These are phyloP conservation scores for Lasiodiplodia sp. DNA, from an alignment of 2,329 filamentous ascomycete genomes.

Conservation along the genomic window DNA sequence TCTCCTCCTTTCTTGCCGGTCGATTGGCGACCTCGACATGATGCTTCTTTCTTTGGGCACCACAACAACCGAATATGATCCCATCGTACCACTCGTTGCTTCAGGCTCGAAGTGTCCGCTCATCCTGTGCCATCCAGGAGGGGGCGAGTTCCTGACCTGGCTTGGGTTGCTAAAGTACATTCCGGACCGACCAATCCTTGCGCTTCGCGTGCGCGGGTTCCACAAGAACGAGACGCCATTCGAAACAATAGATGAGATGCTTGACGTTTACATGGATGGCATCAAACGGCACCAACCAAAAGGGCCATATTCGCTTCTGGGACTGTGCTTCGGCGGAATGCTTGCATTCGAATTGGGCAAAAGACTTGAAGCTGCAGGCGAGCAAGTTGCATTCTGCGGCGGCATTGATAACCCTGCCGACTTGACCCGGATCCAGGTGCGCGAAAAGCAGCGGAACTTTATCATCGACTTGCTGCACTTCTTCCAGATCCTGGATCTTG, in stretches of 20 bases:
- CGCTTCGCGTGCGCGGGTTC: slow-evolving; percentile 28
- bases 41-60: slow-evolving; percentile 26
- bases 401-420: slow-evolving; percentile 30
- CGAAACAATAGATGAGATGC: slow-evolving; percentile 28
- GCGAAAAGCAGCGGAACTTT: slow-evolving; percentile 25
- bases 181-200: slow-evolving; percentile 18
- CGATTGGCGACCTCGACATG: slow-evolving; percentile 17
- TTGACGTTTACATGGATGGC: slow-evolving; percentile 23
- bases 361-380: slow-evolving; percentile 22
- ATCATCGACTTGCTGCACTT: slow-evolving; percentile 31
- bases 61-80: slow-evolving; percentile 23
- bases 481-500: slow-evolving; percentile 27
- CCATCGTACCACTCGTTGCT: slow-evolving; percentile 26
- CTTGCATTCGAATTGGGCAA: slow-evolving; percentile 29
- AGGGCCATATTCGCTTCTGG: slow-evolving; percentile 24
- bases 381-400: slow-evolving; percentile 18
- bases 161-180: slow-evolving; percentile 18
- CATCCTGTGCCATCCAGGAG: slow-evolving; percentile 29
- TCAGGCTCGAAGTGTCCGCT: slow-evolving; percentile 25
- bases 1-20: slow-evolving; percentile 17
- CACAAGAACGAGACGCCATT: slow-evolving; percentile 28
- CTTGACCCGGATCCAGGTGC: slow-evolving; percentile 18
- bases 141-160: slow-evolving; percentile 30
- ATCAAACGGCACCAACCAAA: slow-evolving; percentile 27
- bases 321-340: slow-evolving; percentile 29